These are phyloP conservation scores for Podospora pseudoanserina DNA, from an alignment of 495 filamentous ascomycete genomes.

Conservation along the genomic window DNA sequence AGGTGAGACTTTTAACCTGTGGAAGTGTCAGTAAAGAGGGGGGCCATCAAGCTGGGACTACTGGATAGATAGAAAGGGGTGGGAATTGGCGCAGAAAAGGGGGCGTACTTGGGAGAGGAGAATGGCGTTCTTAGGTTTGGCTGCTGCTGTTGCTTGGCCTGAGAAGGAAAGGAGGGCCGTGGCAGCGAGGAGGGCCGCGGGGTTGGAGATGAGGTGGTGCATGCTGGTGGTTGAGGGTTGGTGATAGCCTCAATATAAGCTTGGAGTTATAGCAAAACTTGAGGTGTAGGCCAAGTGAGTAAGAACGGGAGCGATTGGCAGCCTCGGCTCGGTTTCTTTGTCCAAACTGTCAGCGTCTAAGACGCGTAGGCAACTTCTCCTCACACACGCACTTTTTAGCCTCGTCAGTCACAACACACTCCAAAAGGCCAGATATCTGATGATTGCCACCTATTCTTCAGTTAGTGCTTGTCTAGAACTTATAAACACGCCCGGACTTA, in stretches of 20 bases:
- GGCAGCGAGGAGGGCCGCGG: neutral
- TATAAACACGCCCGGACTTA: neutral
- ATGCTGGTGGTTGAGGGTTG: conserved; percentile 7
- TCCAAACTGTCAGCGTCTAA: neutral
- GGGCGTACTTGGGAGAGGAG: conserved; percentile 28
- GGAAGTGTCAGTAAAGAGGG: too few species aligned
- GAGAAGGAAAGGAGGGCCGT: conserved; percentile 3
- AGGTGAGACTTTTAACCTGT: conserved; percentile 68
- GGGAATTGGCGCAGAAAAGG: neutral
- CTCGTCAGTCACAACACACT: neutral
- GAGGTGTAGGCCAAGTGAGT: too few species aligned
- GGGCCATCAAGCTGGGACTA: neutral
- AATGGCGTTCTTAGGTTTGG: conserved; percentile 28
- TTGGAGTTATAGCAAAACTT: too few species aligned
- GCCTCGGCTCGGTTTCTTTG: neutral
- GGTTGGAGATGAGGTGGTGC: conserved; percentile 2
- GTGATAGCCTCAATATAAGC: too few species aligned
- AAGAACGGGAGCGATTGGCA: neutral
- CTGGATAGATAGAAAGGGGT: neutral
- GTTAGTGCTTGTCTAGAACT: neutral
- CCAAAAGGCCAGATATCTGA: neutral
- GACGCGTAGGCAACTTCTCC: neutral
- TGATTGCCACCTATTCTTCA: neutral
- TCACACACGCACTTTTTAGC: neutral
- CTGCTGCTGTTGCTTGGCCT: conserved; percentile 1